Base-by-base conservation (phyloP, 768 basidiomycete genomes). In the Exsudoporus frostii region DNA sequence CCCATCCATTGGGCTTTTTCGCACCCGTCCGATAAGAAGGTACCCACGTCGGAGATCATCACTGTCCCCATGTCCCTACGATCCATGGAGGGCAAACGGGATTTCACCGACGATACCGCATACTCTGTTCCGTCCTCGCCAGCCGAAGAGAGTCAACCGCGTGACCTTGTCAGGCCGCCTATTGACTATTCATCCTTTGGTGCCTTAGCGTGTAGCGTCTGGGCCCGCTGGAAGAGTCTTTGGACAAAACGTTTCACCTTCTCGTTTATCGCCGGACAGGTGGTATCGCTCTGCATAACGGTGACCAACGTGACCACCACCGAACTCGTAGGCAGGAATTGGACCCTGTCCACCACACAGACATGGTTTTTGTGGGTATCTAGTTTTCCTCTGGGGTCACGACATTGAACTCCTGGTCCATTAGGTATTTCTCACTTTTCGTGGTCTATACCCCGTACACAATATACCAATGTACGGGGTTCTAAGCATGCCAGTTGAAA, bases 221-320 rank as follows among this genome's bases (percentile, higher is more conserved):
- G 74, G 59, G 71, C 70, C 13, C 79, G 90, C 34, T 87, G 87
- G 76, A 78, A 69, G 61, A 90, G 89, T 62, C 59, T 92, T 5
- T 93, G 90, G 88, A 91, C 90, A 9, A 77, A 74, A 49, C 81
- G 83, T 11, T 92, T 93, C 69, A 66, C 81, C 9, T 73, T 88
- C 29, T 81, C 86, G 20, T 67, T 93, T 33, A 48, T 92, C 25
- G 84, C 87, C 4, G 92, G 92, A 13, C 92, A 94, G 68, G 67
- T 92, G 29, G 85, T 92, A 32, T 92, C 91, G 46, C 66, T 93
- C 47, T 93, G 92, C 67, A 93, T 94, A 51, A 92, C 90, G 14
- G 90, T 87, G 68, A 94, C 91, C 48, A 93, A 86, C 63, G 86
- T 92, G 25, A 88, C 88, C 34, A 93, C 92, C 5, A 87, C 88